Percentiles rank a stretch among this genome's conserved stretches.
These are phyloP conservation scores for Gaeumannomyces tritici DNA, from an alignment of 2,329 filamentous ascomycete species.

Conservation along the genomic window DNA sequence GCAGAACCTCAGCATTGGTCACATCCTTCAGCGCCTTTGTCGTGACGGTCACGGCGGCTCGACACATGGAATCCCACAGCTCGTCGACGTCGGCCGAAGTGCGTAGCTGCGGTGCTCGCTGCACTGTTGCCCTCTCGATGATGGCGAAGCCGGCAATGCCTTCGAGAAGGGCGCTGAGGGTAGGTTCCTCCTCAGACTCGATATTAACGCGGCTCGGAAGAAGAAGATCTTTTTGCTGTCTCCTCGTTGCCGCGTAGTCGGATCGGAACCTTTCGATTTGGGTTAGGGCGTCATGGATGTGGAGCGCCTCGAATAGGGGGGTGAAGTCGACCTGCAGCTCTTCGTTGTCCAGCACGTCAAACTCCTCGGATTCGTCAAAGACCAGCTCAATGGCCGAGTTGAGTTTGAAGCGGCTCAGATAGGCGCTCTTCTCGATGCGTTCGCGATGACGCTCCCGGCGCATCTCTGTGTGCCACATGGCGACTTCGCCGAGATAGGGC, in stretches of 20 bases:
- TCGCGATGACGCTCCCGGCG: slow-evolving; percentile 76
- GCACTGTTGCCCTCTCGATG: slow-evolving; percentile 89
- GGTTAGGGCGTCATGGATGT: slow-evolving; percentile 91
- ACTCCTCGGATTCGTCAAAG: slow-evolving; percentile 90
- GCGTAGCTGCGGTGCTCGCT: slow-evolving; percentile 72
- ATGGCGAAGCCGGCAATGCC: slow-evolving; percentile 95
- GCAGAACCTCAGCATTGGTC: slow-evolving; percentile 76
- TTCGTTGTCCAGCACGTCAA: slow-evolving; percentile 90
- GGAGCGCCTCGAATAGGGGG: slow-evolving; percentile 86
- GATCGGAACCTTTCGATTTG: slow-evolving; percentile 84
- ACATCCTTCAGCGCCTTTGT: slow-evolving; percentile 68
- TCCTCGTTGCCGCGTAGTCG: slow-evolving; percentile 85
- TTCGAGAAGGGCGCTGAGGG: slow-evolving; percentile 83
- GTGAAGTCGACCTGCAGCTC: slow-evolving; percentile 92
- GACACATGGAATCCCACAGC: slow-evolving; percentile 97
- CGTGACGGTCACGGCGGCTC: slow-evolving; percentile 73
- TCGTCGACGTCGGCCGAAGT: slow-evolving; percentile 89
- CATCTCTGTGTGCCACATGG: slow-evolving; percentile 91
- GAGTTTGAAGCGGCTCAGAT: slow-evolving; percentile 74
- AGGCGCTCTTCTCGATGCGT: slow-evolving; percentile 64
- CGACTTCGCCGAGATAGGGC: slow-evolving; percentile 90
- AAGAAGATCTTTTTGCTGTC: slow-evolving; percentile 84
- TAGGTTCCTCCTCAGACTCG: slow-evolving; percentile 71
- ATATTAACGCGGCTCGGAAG: slow-evolving; percentile 69
- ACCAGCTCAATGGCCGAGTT: slow-evolving; percentile 96